A percentile compares a stretch with the other conserved stretches of the same genome.
Conservation (phyloP, 495 filamentous ascomycete species). For the Peziza echinospora region DNA sequence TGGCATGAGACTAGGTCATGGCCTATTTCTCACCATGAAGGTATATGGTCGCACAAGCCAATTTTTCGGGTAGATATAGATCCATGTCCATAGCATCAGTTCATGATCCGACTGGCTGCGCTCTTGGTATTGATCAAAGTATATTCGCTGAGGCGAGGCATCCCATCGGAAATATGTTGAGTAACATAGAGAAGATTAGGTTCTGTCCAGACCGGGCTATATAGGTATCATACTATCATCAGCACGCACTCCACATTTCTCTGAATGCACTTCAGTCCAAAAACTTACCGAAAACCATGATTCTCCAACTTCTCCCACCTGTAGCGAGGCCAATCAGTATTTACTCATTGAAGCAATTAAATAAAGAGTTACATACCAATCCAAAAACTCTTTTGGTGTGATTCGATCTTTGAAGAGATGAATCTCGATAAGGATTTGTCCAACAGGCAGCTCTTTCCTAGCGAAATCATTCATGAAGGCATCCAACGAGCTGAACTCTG, state of each 20-base stretch:
- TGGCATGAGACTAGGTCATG: no score
- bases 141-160: constrained; percentile 12
- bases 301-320: background rate
- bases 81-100: no score
- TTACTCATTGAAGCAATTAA: background rate
- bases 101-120: no score
- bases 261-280: background rate
- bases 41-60: no score
- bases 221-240: constrained; percentile 10
- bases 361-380: constrained; percentile 5
- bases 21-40: no score
- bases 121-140: constrained; percentile 14
- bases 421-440: constrained; percentile 19
- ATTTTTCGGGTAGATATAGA: no score
- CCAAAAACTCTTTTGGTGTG: constrained; percentile 7
- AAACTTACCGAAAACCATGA: background rate
- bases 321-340: background rate
- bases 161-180: constrained; percentile 1
- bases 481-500: constrained; percentile 16
- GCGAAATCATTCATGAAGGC: constrained; percentile 10
- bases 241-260: background rate
- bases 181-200: constrained; percentile 13
- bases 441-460: constrained; percentile 11
- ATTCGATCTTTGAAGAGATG: constrained; percentile 11
- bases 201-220: constrained; percentile 16